Evolutionary conservation across 192 early-diverging fungal genomes (phyloP), one percentile per base, ranked within the genome.

Genomic region (Funneliformis mosseae): DNA sequence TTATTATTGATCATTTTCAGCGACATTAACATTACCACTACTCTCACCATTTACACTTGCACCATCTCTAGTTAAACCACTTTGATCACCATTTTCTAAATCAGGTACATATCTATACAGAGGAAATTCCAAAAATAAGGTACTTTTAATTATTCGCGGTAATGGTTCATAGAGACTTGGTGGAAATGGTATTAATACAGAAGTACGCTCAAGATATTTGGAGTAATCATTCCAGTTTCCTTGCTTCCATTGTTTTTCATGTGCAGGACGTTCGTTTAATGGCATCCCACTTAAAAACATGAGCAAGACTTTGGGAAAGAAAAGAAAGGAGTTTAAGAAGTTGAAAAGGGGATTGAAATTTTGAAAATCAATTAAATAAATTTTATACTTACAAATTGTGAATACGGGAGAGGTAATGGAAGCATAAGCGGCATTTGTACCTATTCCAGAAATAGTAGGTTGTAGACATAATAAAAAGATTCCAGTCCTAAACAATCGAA

Each of bases 381-480:
- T 23, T 41, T n/a, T 12, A 71, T 16, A 21, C 55, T 45, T 78
- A 81, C 80, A 12, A 4, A 60, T 74, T 60, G 74, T 81, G 38
- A 78, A 76, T 38, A 63, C 5, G 14, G 80, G 80, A 41, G 70
- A 74, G 12, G 33, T 14, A 28, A 81, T 76, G 5, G 70, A 71
- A 21, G 60, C 28, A 11, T 38, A 66, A 1, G 80, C 16, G 5
- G 59, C 33, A 27, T 74, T 74, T 10, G 68, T 71, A 77, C 48
- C 71, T 23, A 78, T 12, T 8, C 39, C 76, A 4, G 76, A 12
- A 25, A 64, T 41, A 14, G 74, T 81, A 23, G 80, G 59, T 46
- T 81, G 74, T 16, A 81, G 23, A 62, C 71, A 74, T 50, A 81
- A 50, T 33, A 81, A 42, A 76, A 81, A 81, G 10, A 81, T 76